Percentiles rank a stretch among this genome's conserved stretches.
These are phyloP conservation scores for Solanum paucissectum DNA, from an alignment of 257 asterid genomes.

Conservation along the genomic window DNA sequence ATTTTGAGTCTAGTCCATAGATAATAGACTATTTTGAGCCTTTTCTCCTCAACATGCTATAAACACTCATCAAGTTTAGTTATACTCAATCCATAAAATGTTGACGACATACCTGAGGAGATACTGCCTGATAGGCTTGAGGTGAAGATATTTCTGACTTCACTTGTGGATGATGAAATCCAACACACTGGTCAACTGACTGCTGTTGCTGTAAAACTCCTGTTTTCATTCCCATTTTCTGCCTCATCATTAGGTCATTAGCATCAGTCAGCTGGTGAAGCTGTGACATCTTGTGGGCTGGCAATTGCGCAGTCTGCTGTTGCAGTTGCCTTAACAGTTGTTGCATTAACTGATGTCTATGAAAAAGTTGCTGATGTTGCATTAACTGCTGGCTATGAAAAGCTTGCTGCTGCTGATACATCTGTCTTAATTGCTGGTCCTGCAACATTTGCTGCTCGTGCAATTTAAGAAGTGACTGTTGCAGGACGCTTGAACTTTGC, in stretches of 20 bases:
- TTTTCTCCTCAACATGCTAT: not conserved
- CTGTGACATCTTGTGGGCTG: conserved; percentile 54
- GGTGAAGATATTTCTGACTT: conserved; percentile 70
- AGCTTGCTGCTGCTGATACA: conserved; percentile 10
- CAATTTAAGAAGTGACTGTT: not conserved
- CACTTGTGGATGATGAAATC: conserved; percentile 53
- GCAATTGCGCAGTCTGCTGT: conserved; percentile 40
- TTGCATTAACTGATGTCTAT: conserved; percentile 62
- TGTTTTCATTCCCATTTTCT: conserved; percentile 61
- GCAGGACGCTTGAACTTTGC: not conserved
- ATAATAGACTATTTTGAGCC: not conserved
- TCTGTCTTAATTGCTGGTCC: conserved; percentile 3
- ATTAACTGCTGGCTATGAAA: conserved; percentile 21
- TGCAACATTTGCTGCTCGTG: not conserved
- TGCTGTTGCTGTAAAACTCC: conserved; percentile 60
- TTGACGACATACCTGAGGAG: conserved; percentile 46
- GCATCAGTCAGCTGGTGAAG: conserved; percentile 59
- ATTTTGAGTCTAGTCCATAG: not conserved
- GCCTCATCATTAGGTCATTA: conserved; percentile 64
- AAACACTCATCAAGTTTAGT: not conserved
- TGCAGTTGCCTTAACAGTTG: conserved; percentile 41
- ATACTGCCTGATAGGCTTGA: conserved; percentile 56
- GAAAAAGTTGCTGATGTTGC: conserved; percentile 32
- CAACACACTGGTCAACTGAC: conserved; percentile 52
- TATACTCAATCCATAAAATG: not conserved